Evolutionary conservation across 176 grass and related monocot genomes (phyloP).

Genomic region (Coix lacrymajobi): DNA sequence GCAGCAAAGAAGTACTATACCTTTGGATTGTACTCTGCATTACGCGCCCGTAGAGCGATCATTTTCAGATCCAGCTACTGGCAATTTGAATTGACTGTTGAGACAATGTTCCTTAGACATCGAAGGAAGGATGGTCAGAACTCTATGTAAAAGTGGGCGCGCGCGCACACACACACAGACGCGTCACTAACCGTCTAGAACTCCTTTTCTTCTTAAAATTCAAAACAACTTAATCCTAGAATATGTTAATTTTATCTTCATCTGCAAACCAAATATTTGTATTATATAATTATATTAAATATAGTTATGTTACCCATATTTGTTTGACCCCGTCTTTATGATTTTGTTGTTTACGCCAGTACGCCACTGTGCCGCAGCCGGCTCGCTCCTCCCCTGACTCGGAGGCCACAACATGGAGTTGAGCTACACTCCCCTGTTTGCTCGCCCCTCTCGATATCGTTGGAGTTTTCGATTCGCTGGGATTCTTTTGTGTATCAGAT

Average conservation of each 20-base stretch:
- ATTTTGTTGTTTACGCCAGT: no score
- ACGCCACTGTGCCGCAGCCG: no score
- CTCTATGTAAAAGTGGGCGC: background rate
- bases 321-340: no score
- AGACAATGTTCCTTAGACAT: slow-evolving; percentile 69
- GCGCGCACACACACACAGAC: no score
- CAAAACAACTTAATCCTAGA: background rate
- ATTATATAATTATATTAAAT: no score
- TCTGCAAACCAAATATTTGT: background rate
- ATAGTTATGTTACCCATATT: no score
- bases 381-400: no score
- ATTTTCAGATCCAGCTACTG: slow-evolving; percentile 60
- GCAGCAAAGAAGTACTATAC: slow-evolving; percentile 24
- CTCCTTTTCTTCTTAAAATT: background rate
- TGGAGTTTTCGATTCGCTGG: no score
- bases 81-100: slow-evolving; percentile 71
- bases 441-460: no score
- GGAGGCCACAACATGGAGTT: no score
- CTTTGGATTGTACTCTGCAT: slow-evolving; percentile 89
- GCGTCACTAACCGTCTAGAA: background rate
- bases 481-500: no score
- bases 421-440: no score
- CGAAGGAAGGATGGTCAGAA: slow-evolving; percentile 3
- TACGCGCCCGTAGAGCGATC: slow-evolving; percentile 59
- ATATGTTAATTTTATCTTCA: background rate